Conservation (phyloP, 2,329 filamentous ascomycete genomes). For the Tothia fuscella region DNA sequence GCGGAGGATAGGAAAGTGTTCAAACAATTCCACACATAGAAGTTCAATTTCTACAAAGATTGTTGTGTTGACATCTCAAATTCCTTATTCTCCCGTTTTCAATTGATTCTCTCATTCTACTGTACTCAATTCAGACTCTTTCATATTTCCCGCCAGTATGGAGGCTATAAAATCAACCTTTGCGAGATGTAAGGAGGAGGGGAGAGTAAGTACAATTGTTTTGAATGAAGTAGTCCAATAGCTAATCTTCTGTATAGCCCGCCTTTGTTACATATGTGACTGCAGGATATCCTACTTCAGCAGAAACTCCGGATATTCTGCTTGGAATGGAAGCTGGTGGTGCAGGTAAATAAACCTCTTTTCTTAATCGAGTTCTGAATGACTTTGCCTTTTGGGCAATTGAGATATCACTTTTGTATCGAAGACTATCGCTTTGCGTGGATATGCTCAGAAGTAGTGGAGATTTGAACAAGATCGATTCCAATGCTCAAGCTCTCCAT, state of each 20-base stretch:
- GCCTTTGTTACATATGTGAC: slow-evolving; percentile 95
- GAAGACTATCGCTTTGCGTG: too few species aligned
- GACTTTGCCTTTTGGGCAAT: too few species aligned
- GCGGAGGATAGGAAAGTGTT: too few species aligned
- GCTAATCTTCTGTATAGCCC: slow-evolving; percentile 37
- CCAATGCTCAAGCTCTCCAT: too few species aligned
- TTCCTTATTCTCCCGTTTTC: not conserved
- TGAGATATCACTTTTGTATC: too few species aligned
- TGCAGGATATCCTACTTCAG: slow-evolving; percentile 75
- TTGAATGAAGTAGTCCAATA: not conserved
- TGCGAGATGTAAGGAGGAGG: slow-evolving; percentile 44
- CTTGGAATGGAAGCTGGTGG: slow-evolving; percentile 87
- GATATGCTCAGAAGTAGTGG: too few species aligned
- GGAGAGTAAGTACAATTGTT: slow-evolving; percentile 34
- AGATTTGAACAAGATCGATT: too few species aligned
- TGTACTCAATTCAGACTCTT: not conserved
- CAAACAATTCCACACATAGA: too few species aligned
- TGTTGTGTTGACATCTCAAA: too few species aligned
- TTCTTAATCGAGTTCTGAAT: too few species aligned
- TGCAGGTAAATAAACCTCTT: slow-evolving; percentile 50
- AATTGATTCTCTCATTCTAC: not conserved
- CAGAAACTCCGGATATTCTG: slow-evolving; percentile 72
- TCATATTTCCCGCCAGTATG: not conserved
- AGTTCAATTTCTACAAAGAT: too few species aligned
- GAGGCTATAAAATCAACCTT: slow-evolving; percentile 40